Percentiles rank a stretch among this genome's conserved stretches.
Evolutionary conservation across 2,329 filamentous ascomycete species (phyloP).

Genomic region (Verticillium alfalfae): DNA sequence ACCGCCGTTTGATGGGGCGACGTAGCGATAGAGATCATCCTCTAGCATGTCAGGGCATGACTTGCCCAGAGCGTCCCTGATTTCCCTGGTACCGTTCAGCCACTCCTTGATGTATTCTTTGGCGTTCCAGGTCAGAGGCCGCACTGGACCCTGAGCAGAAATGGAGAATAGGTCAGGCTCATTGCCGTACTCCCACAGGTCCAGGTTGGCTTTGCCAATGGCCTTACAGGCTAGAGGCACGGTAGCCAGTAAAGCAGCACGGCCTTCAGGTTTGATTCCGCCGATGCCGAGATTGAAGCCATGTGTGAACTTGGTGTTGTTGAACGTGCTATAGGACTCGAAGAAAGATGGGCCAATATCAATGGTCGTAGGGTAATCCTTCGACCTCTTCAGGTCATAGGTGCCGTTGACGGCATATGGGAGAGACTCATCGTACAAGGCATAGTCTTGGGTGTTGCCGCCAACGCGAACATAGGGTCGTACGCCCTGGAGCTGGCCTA

Average conservation of each 20-base stretch:
- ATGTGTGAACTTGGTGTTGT: constrained; percentile 50
- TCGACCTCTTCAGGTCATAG: constrained; percentile 39
- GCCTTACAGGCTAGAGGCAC: constrained; percentile 52
- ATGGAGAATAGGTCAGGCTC: constrained; percentile 56
- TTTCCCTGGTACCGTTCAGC: constrained; percentile 46
- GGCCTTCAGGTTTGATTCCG: constrained; percentile 43
- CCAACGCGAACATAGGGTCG: constrained; percentile 59
- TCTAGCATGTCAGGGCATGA: constrained; percentile 43
- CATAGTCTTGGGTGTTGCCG: constrained; percentile 64
- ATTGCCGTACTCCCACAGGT: constrained; percentile 59
- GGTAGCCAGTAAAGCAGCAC: constrained; percentile 46
- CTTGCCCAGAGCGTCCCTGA: constrained; percentile 36
- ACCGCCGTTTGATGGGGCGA: constrained; percentile 53
- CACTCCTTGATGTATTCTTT: constrained; percentile 51
- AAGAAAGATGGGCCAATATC: constrained; percentile 57
- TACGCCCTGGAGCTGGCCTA: constrained; percentile 45
- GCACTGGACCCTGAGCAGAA: constrained; percentile 42
- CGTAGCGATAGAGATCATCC: constrained; percentile 37
- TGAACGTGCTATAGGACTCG: constrained; percentile 55
- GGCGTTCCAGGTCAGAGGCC: constrained; percentile 50
- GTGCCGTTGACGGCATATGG: constrained; percentile 45
- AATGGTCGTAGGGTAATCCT: constrained; percentile 56
- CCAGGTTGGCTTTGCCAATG: constrained; percentile 41
- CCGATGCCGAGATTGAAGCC: constrained; percentile 55
- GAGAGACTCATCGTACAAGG: constrained; percentile 51